Base-by-base conservation (phyloP, 345 rosid species). In the Passiflora organensis region DNA sequence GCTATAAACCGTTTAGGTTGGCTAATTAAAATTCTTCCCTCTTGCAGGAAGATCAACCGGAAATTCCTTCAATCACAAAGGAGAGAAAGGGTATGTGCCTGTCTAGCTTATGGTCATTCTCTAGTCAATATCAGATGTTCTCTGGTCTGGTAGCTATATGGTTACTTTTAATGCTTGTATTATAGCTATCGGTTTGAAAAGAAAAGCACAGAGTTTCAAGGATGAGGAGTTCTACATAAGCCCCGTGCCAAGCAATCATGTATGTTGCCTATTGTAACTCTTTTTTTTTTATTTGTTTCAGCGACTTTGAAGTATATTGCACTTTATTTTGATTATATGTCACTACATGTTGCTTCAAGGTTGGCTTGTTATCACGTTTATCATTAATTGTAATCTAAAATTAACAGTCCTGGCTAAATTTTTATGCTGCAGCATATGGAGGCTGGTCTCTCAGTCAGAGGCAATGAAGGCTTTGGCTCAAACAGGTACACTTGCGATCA, bases 171-270 rank as follows among this genome's bases (percentile, higher is more conserved):
- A 43, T 54, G 55, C 53, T 34, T 46, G 57, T 57, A 63, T 64
- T 72, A 80, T 47, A 52, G 69, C 54, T 39, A 58, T 55, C 15
- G 73, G 95, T 72, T 64, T 74, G 47, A 89, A 93, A 78, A 80
- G 96, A 66, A 89, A 85, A 78, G 86, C 80, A 14, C 71, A 62
- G 66, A 80, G 37, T 57, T 93, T 79, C 89, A 93, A 76, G 81
- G 99, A 86, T 54, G 91, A 93, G 72, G 97, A 93, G 32, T 75
- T 38, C 71, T 93, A 39, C 65, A 89, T 93, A 60, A 93, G 96
- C 63, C 75, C 97, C 32, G 76, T 93, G 61, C 99, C 96, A 19
- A 67, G 77, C 49, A 83, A 93, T 72, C 96, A 79, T 70, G 97
- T 93, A 79, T 17, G 86, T 66, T 50, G 50, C 22, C 15, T 53